Evolutionary conservation across 441 rosid genomes (phyloP).

Genomic region (Viola pubescens): DNA sequence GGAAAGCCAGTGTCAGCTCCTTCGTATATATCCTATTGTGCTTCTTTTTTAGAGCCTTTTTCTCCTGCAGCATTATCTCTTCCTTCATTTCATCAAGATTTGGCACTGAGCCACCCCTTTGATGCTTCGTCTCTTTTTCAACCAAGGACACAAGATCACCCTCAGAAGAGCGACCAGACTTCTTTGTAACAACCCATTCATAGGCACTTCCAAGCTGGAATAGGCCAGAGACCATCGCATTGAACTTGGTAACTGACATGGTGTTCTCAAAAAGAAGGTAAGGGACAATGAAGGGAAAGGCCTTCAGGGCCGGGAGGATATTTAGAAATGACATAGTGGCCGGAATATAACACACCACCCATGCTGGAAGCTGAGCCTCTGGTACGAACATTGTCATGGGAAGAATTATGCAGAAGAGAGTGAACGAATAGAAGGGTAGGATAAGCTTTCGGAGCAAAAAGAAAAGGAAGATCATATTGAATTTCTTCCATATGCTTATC

Average conservation of each 20-base stretch:
- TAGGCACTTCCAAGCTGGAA: slow-evolving; percentile 95
- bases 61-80: slow-evolving; percentile 40
- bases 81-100: slow-evolving; percentile 44
- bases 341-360: slow-evolving; percentile 96
- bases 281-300: slow-evolving; percentile 90
- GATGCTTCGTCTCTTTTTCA: slow-evolving; percentile 49
- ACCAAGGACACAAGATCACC: slow-evolving; percentile 64
- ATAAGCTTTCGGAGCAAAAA: slow-evolving; percentile 79
- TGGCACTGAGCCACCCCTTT: slow-evolving; percentile 47
- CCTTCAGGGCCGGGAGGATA: slow-evolving; percentile 83
- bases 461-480: slow-evolving; percentile 86
- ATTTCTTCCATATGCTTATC: slow-evolving; percentile 73
- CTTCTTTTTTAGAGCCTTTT: slow-evolving; percentile 37
- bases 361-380: slow-evolving; percentile 83
- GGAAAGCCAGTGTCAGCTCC: slow-evolving; percentile 77
- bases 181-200: slow-evolving; percentile 94
- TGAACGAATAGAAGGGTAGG: slow-evolving; percentile 93
- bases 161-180: slow-evolving; percentile 87
- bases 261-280: slow-evolving; percentile 96
- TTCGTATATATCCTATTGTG: slow-evolving; percentile 75
- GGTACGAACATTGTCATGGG: slow-evolving; percentile 98
- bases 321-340: slow-evolving; percentile 95
- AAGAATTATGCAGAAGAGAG: slow-evolving; percentile 85
- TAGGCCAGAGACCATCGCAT: slow-evolving; percentile 88
- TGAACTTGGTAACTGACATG: slow-evolving; percentile 96